Evolutionary conservation across 306 rosid species (phyloP), one percentile per base, ranked within the genome.

Genomic region (Herpetospermum pedunculosum): DNA sequence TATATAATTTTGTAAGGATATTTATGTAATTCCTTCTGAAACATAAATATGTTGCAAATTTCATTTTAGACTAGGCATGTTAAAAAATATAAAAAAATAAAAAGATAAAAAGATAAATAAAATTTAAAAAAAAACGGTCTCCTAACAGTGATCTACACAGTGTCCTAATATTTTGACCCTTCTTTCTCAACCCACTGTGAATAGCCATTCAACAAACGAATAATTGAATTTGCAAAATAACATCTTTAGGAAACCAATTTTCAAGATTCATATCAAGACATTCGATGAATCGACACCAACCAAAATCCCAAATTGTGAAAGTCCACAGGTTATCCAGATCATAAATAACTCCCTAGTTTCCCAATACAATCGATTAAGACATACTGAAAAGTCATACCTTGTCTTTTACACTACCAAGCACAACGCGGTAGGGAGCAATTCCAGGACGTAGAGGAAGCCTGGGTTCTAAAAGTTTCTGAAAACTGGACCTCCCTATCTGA

Each of bases 391-490:
- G 38, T 18, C 50, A 49, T 79, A 92, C 97, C 98, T 92, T 92
- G 23, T 90, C 92, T 76, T 87, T 90, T 71, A 92, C 87, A 81
- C 83, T 83, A 29, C 96, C 96, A 30, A 92, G 84, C 68, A 92
- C 98, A 83, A 92, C 75, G 76, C 96, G 87, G 55, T 92, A 92
- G 57, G 98, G 96, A 79, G 96, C 88, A 76, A 88, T 81, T 76
- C 89, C 90, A 73, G 98, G 81, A 77, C 80, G 83, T 72, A 81
- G 88, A 77, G 90, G 88, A 53, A 84, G 86, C 48, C 75, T 81
- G 71, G 98, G 98, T 80, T 92, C 98, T 77, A 92, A 84, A 76
- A 92, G 98, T 88, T 92, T 92, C 46, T 85, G 88, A 79, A 92
- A 92, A 85, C 88, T 88, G 81, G 95, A 87, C 83, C 83, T 84